Conservation (phyloP, 1,139 yeast genomes). For the Kurtzmaniella natalensis region DNA sequence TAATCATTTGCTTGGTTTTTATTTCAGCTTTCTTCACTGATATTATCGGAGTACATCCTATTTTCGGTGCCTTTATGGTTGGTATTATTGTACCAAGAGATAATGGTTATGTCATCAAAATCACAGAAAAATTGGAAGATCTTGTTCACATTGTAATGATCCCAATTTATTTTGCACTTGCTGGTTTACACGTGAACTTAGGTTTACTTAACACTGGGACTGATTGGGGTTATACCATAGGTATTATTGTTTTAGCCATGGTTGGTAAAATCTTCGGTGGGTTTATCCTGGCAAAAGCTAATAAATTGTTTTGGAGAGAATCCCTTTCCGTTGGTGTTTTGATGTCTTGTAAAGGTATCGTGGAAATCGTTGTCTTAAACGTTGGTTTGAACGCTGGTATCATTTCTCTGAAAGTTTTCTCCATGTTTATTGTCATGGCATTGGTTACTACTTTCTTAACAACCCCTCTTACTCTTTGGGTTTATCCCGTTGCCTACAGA, state of each 20-base stretch:
- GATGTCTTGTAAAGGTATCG: slow-evolving; percentile 87
- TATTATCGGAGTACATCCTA: slow-evolving; percentile 76
- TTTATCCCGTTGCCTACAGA: slow-evolving; percentile 60
- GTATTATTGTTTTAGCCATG: slow-evolving; percentile 61
- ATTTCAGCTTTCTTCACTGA: slow-evolving; percentile 74
- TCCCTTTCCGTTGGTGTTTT: slow-evolving; percentile 72
- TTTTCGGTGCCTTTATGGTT: slow-evolving; percentile 76
- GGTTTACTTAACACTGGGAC: slow-evolving; percentile 58
- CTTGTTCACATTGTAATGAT: slow-evolving; percentile 64
- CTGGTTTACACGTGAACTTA: slow-evolving; percentile 68
- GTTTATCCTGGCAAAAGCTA: slow-evolving; percentile 53
- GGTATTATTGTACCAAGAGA: slow-evolving; percentile 79
- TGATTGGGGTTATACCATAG: slow-evolving; percentile 76
- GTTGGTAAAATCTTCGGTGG: slow-evolving; percentile 67
- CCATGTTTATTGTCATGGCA: slow-evolving; percentile 83
- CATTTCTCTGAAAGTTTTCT: slow-evolving; percentile 57
- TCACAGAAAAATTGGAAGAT: slow-evolving; percentile 75
- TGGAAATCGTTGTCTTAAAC: slow-evolving; percentile 71
- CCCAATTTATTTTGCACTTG: slow-evolving; percentile 75
- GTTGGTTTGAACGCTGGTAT: slow-evolving; percentile 71
- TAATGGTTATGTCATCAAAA: slow-evolving; percentile 61
- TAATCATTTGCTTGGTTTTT: slow-evolving; percentile 53
- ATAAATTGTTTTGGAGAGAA: slow-evolving; percentile 66
- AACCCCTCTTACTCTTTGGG: slow-evolving; percentile 60
- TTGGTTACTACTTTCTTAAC: slow-evolving; percentile 69